Percentiles rank a stretch among this genome's conserved stretches.
These are phyloP conservation scores for Cercophora sp. DNA, from an alignment of 495 filamentous ascomycete species.

Conservation along the genomic window DNA sequence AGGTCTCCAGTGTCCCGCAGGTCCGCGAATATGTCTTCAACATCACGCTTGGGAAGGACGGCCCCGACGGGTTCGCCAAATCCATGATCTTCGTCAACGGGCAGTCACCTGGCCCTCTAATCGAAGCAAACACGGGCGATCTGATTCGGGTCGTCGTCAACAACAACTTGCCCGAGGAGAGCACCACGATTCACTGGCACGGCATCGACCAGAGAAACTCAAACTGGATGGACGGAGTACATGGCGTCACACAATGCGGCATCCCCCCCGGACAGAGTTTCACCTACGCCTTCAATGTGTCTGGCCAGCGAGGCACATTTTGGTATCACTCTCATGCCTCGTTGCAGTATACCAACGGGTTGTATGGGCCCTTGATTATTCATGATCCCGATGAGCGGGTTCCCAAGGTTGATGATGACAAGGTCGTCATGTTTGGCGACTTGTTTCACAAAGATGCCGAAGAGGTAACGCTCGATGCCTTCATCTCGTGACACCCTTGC, in stretches of 20 bases:
- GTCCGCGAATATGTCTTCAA: slow-evolving; percentile 1
- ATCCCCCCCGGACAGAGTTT: slow-evolving; percentile 40
- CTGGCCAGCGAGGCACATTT: slow-evolving; percentile 35
- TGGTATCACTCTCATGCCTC: slow-evolving; percentile 47
- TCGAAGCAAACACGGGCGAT: slow-evolving; percentile 46
- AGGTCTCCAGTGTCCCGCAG: slow-evolving; percentile 10
- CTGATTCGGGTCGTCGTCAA: slow-evolving; percentile 49
- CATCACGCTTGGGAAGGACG: neutral
- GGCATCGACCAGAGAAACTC: slow-evolving; percentile 30
- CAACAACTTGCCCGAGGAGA: slow-evolving; percentile 28
- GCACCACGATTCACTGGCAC: slow-evolving; percentile 39
- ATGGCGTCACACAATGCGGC: slow-evolving; percentile 44
- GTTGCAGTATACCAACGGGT: slow-evolving; percentile 46
- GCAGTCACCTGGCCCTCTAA: slow-evolving; percentile 46
- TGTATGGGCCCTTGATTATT: slow-evolving; percentile 47
- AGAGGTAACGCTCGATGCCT: neutral
- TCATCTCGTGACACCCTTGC: too few species aligned
- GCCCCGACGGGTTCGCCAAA: neutral
- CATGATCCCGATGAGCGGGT: slow-evolving; percentile 40
- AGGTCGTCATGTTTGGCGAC: neutral
- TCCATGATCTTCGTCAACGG: slow-evolving; percentile 12
- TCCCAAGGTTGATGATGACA: neutral
- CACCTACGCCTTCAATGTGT: slow-evolving; percentile 50
- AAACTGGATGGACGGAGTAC: slow-evolving; percentile 44
- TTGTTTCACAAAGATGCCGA: neutral